Percentiles rank a stretch among this genome's conserved stretches.
Evolutionary conservation across 495 filamentous ascomycete genomes (phyloP).

Genomic region (Evernia prunastri): DNA sequence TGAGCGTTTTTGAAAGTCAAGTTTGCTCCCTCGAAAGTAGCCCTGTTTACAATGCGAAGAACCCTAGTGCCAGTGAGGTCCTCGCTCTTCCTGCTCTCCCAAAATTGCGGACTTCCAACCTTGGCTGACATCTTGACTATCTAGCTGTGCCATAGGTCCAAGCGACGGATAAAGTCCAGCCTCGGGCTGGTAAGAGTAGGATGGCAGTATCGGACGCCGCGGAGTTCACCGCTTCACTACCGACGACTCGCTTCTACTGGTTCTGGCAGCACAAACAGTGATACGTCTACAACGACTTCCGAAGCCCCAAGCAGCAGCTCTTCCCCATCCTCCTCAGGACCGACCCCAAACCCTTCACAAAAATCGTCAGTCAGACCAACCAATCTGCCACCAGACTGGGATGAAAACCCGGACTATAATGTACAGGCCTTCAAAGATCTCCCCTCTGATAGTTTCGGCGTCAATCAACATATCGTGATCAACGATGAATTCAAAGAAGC

Average conservation of each 20-base stretch:
- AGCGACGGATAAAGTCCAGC: conserved; percentile 8
- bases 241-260: conserved; percentile 18
- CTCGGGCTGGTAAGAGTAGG: conserved; percentile 20
- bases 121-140: background rate
- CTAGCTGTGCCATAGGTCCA: conserved; percentile 8
- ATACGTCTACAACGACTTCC: background rate
- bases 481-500: conserved; percentile 91
- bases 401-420: conserved; percentile 66
- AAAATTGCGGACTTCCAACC: background rate
- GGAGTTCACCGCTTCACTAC: background rate
- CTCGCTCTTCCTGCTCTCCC: conserved; percentile 9
- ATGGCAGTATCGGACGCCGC: conserved; percentile 22
- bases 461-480: conserved; percentile 91
- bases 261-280: conserved; percentile 13
- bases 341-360: conserved; percentile 22
- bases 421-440: conserved; percentile 81
- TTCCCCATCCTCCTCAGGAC: conserved; percentile 34
- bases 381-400: conserved; percentile 56
- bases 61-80: conserved; percentile 23
- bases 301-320: background rate
- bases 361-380: conserved; percentile 23
- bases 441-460: conserved; percentile 80
- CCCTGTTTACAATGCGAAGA: conserved; percentile 11
- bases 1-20: background rate
- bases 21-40: background rate